Evolutionary conservation across 108 stramenopile genomes (phyloP), one percentile per base, ranked within the genome.

Genomic region (Cyclotella cryptica): DNA sequence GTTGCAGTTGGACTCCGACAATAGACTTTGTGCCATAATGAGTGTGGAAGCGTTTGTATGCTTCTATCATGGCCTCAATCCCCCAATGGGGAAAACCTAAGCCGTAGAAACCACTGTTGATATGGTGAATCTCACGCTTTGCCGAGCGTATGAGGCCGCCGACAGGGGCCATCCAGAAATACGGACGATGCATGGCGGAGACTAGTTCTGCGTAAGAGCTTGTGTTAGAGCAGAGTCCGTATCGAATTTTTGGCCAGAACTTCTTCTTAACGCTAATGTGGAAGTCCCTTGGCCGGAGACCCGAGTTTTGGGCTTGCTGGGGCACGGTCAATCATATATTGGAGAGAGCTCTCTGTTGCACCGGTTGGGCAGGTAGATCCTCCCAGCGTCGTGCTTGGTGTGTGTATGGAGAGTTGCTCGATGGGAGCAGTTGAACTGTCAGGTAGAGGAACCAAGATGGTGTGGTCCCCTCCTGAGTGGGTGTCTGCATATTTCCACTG

Each of bases 191-290:
- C 44, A 72, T 29, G 14, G 35, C n/a, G 0, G 28, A 9, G 26
- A 19, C 40, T 9, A 71, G 53, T 0, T 40, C 19, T 10, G 15
- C 11, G 12, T 22, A 42, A 15, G 70, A 39, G 5, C 40, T 40
- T 1, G 19, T n/a, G 54, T 18, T 42, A n/a, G 49, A 30, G 19
- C 69, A 40, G 13, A 71, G 39, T 6, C 69, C 69, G 22, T 70
- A 55, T 22, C 19, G 21, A 24, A 70, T 26, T 42, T 22, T 41
- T 22, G 52, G 52, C 69, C 69, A 70, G 12, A 70, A 42, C 22
- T 57, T 51, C 15, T 24, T n/a, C 0, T 71, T 22, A 19, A 57
- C 18, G 9, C n/a, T 15, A 30, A 59, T 59, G 41, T 43, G 46
- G 54, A 72, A 22, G 21, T 44, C 44, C 28, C 43, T 7, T 11